These are phyloP conservation scores for Tagetes erecta DNA, from an alignment of 129 eudicot species.

Conservation along the genomic window DNA sequence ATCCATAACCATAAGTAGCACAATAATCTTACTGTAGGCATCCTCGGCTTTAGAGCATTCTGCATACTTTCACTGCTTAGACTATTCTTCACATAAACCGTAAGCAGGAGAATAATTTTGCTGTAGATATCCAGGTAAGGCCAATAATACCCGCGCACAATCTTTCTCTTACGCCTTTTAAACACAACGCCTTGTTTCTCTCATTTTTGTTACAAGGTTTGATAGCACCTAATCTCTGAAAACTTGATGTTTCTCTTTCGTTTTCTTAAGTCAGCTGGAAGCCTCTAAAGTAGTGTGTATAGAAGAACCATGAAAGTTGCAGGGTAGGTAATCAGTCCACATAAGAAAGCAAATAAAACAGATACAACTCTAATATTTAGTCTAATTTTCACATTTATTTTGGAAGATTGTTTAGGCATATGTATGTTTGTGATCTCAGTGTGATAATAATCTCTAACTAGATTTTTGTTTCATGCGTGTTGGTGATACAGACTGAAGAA, in stretches of 20 bases:
- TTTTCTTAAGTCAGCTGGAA: conserved; percentile 11
- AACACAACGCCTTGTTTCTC: conserved; percentile 3
- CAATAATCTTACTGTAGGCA: conserved; percentile 1
- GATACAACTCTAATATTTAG: conserved; percentile 15
- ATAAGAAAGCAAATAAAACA: conserved; percentile 4
- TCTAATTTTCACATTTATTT: background rate
- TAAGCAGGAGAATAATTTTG: background rate
- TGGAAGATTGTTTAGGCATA: background rate
- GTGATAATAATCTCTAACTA: conserved; percentile 29
- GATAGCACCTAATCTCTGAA: background rate
- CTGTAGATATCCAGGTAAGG: conserved; percentile 16
- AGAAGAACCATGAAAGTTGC: conserved; percentile 2
- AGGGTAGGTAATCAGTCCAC: conserved; percentile 13
- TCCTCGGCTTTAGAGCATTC: background rate
- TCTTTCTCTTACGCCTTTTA: background rate
- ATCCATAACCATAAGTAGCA: background rate
- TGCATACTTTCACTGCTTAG: background rate
- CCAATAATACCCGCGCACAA: background rate
- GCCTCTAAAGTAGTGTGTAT: conserved; percentile 14
- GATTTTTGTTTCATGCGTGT: conserved; percentile 31
- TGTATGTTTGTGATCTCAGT: conserved; percentile 15
- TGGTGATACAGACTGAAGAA: conserved; percentile 80
- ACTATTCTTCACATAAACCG: background rate
- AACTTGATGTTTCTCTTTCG: conserved; percentile 7
- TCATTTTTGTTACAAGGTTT: conserved; percentile 13